Percentiles rank a stretch among this genome's conserved stretches.
These are phyloP conservation scores for Geotrichum candidum DNA, from an alignment of 1,139 yeast genomes.

Conservation along the genomic window DNA sequence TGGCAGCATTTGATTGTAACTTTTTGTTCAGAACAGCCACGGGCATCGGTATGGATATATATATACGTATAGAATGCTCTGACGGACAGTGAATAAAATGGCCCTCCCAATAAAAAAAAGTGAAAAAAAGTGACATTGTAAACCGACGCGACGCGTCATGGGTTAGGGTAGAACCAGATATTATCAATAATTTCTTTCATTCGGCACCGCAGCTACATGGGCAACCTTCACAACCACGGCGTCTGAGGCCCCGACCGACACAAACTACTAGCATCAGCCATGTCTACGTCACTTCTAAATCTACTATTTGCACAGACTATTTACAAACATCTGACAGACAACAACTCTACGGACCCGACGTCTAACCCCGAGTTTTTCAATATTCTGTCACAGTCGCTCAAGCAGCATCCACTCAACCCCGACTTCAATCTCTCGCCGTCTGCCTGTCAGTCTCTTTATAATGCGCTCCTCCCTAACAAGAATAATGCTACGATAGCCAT, in stretches of 20 bases:
- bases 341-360: slow-evolving; percentile 19
- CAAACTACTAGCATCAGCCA: slow-evolving; percentile 4
- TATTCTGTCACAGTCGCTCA: slow-evolving; percentile 25
- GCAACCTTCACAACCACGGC: background rate
- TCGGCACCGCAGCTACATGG: background rate
- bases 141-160: background rate
- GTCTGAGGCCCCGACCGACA: background rate
- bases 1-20: background rate
- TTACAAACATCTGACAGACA: slow-evolving; percentile 29
- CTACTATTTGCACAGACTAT: slow-evolving; percentile 33
- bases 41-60: background rate
- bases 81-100: background rate
- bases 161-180: background rate
- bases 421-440: slow-evolving; percentile 28
- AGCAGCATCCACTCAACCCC: slow-evolving; percentile 28
- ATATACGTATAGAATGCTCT: background rate
- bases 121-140: background rate
- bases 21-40: slow-evolving; percentile 3
- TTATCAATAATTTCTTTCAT: background rate
- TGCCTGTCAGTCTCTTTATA: slow-evolving; percentile 27
- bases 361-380: slow-evolving; percentile 20
- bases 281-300: slow-evolving; percentile 31
- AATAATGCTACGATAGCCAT: slow-evolving; percentile 28
- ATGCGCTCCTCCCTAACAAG: slow-evolving; percentile 26
- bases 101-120: background rate